These are phyloP conservation scores for Fusarium sublunatum DNA, from an alignment of 2,329 filamentous ascomycete genomes.

Conservation along the genomic window DNA sequence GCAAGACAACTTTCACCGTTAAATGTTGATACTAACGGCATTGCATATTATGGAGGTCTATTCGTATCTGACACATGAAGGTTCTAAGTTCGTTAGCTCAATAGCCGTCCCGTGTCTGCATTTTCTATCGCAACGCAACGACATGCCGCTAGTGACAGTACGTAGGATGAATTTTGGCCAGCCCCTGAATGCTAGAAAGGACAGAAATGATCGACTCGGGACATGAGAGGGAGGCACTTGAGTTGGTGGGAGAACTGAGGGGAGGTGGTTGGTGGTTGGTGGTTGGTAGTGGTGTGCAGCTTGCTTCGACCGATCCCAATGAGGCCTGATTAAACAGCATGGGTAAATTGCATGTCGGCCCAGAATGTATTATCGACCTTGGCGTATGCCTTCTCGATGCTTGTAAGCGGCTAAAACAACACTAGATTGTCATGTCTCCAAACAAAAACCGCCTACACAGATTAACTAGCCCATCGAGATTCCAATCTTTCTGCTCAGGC, in stretches of 20 bases:
- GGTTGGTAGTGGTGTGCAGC: constrained; percentile 18
- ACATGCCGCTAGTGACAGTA: constrained; percentile 21
- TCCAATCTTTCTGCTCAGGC: constrained; percentile 4
- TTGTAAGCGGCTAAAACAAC: background rate
- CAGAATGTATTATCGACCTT: constrained; percentile 4
- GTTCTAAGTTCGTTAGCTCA: background rate
- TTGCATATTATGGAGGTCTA: constrained; percentile 4
- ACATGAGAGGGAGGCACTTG: constrained; percentile 20
- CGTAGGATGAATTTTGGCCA: constrained; percentile 18
- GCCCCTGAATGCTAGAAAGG: constrained; percentile 27
- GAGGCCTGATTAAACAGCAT: constrained; percentile 12
- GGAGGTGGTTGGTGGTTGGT: constrained; percentile 16
- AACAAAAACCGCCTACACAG: constrained; percentile 16
- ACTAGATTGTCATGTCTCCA: background rate
- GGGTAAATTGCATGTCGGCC: constrained; percentile 9
- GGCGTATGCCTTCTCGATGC: background rate
- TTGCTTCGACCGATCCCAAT: constrained; percentile 21
- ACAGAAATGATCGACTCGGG: constrained; percentile 26
- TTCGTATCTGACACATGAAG: background rate
- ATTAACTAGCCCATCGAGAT: constrained; percentile 2
- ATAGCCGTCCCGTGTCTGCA: constrained; percentile 14
- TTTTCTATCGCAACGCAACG: constrained; percentile 12
- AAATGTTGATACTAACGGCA: constrained; percentile 6
- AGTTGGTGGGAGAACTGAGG: constrained; percentile 20
- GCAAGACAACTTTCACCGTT: background rate